These are phyloP conservation scores for Beauveria varroae DNA, from an alignment of 2,329 filamentous ascomycete genomes.

Conservation along the genomic window DNA sequence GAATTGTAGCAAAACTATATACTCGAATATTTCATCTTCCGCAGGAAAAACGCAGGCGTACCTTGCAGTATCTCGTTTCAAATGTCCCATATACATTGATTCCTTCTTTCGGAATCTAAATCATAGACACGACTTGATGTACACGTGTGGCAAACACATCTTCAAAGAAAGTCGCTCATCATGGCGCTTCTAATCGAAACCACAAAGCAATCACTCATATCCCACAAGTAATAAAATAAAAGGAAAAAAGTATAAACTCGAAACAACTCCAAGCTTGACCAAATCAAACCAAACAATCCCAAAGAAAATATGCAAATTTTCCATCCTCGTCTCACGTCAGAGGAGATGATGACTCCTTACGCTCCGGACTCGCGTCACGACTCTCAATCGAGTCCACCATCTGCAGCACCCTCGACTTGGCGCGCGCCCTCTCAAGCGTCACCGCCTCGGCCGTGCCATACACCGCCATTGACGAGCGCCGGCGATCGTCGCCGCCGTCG, in stretches of 20 bases:
- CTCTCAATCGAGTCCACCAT: slow-evolving; percentile 52
- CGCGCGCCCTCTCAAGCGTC: slow-evolving; percentile 32
- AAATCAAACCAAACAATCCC: not conserved
- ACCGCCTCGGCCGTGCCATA: slow-evolving; percentile 41
- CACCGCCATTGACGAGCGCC: slow-evolving; percentile 26
- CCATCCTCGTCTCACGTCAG: not conserved
- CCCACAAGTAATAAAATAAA: not conserved
- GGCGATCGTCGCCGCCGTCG: slow-evolving; percentile 19
- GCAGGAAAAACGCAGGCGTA: not conserved
- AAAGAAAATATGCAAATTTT: not conserved
- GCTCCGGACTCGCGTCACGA: slow-evolving; percentile 31
- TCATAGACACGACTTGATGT: not conserved
- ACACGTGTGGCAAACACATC: not conserved
- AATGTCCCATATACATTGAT: not conserved
- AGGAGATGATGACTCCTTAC: slow-evolving; percentile 4
- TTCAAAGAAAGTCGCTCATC: not conserved
- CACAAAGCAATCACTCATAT: not conserved
- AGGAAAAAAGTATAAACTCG: not conserved
- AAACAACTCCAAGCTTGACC: not conserved
- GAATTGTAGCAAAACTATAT: slow-evolving; percentile 2
- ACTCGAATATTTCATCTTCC: not conserved
- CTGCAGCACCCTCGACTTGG: slow-evolving; percentile 35
- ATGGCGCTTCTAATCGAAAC: not conserved
- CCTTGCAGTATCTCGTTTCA: not conserved
- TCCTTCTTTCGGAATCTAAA: not conserved